Evolutionary conservation across 129 eudicot genomes (phyloP), one percentile per base, ranked within the genome.

Genomic region (Ambrosia artemisiifolia): DNA sequence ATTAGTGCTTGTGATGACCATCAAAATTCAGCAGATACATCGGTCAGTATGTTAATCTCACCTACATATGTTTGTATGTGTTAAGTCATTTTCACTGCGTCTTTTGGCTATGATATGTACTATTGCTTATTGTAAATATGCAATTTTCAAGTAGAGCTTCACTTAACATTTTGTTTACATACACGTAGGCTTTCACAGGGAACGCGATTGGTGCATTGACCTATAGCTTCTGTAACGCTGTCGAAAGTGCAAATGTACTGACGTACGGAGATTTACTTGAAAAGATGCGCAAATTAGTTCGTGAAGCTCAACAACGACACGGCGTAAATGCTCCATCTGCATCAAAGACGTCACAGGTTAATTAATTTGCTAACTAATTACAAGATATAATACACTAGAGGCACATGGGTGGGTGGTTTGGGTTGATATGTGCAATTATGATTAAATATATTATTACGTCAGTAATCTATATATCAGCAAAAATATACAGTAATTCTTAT

Each of bases 1-100:
- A 78, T 90, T 70, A 85, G 96, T 40, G 90, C 93, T 13, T 90
- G 91, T 65, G 88, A 85, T 33, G 96, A 90, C 77, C 79, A 90
- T 79, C 88, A 90, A 63, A 76, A 67, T 61, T 78, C 88, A 48
- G 88, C 80, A 32, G 88, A 84, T 75, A 84, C 96, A 6, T 69
- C 86, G 55, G 96, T 89, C n/a, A 62, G 78, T 75, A 49, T 61
- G 9, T 28, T 16, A 62, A 35, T 34, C 11, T 40, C 6, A 40
- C 42, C 24, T 20, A 70, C 36, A 19, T 49, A 34, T 18, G 4
- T 36, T 13, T 49, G 16, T 18, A 43, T 40, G 44, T 10, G 9
- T 6, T 40, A 24, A 24, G 28, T 24, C 28, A 24, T 24, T 24
- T 24, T 24, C 28, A 24, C 28, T 1, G 28, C 1, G 28, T 24